A percentile compares a stretch with the other conserved stretches of the same genome.
Evolutionary conservation across 208 protist genomes (phyloP).

Genomic region (Trypanosoma mega): DNA sequence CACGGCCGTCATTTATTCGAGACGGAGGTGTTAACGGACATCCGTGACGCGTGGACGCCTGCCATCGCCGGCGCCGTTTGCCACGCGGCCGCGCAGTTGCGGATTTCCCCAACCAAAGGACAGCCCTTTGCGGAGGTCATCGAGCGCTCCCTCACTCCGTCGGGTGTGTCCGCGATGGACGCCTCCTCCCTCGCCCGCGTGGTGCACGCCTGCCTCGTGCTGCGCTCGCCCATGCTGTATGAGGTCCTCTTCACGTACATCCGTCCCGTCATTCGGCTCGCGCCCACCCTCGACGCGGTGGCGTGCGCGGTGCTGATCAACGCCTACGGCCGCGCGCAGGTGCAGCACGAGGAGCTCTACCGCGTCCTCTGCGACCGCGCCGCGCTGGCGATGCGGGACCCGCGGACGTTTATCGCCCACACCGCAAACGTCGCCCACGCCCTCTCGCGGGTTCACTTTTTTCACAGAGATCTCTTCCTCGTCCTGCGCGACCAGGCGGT

Average conservation of each 20-base stretch:
- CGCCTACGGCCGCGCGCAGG: constrained; percentile 83
- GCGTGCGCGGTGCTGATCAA: constrained; percentile 84
- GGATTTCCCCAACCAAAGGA: constrained; percentile 64
- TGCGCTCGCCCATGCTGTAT: constrained; percentile 69
- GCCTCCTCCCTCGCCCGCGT: constrained; percentile 64
- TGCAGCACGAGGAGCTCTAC: constrained; percentile 78
- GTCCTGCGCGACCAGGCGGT: constrained; percentile 77
- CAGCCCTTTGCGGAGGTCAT: constrained; percentile 56
- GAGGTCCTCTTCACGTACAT: constrained; percentile 84
- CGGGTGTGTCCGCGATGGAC: constrained; percentile 55
- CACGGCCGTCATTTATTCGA: constrained; percentile 84
- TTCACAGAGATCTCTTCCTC: constrained; percentile 64
- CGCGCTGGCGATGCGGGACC: constrained; percentile 56
- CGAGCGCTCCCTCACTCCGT: constrained; percentile 35
- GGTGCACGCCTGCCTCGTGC: constrained; percentile 78
- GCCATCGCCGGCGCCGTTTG: constrained; percentile 57
- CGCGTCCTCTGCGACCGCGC: constrained; percentile 63
- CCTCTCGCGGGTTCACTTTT: constrained; percentile 69
- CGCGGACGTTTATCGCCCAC: constrained; percentile 68
- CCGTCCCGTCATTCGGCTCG: constrained; percentile 38
- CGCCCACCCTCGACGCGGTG: constrained; percentile 57
- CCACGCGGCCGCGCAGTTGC: constrained; percentile 70
- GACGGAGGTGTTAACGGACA: constrained; percentile 73
- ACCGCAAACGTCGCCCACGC: constrained; percentile 86
- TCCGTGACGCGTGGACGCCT: constrained; percentile 47